Base-by-base conservation (phyloP, 1,139 yeast species). In the Citeromyces siamensis region DNA sequence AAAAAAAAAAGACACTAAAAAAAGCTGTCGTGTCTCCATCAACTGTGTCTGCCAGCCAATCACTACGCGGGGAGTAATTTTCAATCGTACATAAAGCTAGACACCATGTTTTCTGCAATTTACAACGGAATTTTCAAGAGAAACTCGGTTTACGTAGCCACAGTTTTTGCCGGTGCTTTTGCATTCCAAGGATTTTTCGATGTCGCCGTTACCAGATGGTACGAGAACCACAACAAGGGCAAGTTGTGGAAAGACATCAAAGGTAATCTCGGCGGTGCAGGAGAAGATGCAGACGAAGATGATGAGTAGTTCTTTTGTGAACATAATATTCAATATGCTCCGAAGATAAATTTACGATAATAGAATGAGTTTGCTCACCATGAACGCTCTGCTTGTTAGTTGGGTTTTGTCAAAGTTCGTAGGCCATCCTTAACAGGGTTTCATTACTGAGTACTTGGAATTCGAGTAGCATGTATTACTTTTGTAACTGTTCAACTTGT, bases 241-340 rank as follows among this genome's bases (percentile, higher is more conserved):
- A 90, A 90, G 69, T 85, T 86, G 68, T 90, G 98, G 98, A 78
- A 82, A 59, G 97, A 90, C 55, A 83, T 90, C 58, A 84, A 82
- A 66, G 66, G 66, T 47, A 71, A 68, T 50, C 44, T 75, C 48
- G 65, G 63, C 41, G 80, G 64, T 46, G 75, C 68, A 47, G 81
- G 64, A 43, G 80, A 62, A 22, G 80, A 66, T 16, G 73, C 59
- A 5, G 77, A 66, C 26, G 82, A 72, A 28, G 80, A 72, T 40
- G 78, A 73, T 44, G 72, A 67, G 14, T 18, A 34, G 17, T 23
- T 17, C 19, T 6, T 6, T 10, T 5, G 23, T 14, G 29, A n/a
- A 7, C 17, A 34, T 21, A 34, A 17, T 31, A 31, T 31, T 26
- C 31, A 26, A 26, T 13, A 13, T 23, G 8, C 31, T 26, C 17